These are phyloP conservation scores for Kandelia obovata DNA, from an alignment of 345 rosid species.

Conservation along the genomic window DNA sequence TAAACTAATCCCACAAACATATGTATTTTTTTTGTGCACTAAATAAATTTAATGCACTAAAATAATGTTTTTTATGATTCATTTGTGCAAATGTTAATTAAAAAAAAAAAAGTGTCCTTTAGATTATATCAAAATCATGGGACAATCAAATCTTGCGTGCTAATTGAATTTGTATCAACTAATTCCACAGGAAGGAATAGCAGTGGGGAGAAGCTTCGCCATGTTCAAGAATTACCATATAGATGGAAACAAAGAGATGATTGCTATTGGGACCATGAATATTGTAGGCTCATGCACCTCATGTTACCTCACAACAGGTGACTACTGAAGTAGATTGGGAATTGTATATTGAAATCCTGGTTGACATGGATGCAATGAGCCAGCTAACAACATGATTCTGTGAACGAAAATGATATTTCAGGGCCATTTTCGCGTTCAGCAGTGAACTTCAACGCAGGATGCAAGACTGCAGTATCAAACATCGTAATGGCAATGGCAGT, in stretches of 20 bases:
- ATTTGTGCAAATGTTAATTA: no score
- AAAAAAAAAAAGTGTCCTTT: no score
- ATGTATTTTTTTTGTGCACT: no score
- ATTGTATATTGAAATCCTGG: background rate
- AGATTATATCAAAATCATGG: no score
- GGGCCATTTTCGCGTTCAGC: constrained; percentile 97
- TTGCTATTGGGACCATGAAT: constrained; percentile 92
- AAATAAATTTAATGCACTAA: no score
- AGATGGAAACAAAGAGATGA: constrained; percentile 98
- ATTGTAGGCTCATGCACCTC: constrained; percentile 90
- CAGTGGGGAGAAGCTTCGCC: constrained; percentile 92
- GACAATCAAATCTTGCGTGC: no score
- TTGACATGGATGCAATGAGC: no score
- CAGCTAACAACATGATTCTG: background rate
- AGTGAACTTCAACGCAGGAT: constrained; percentile 90
- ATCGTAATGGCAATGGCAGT: constrained; percentile 87
- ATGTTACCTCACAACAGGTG: constrained; percentile 86
- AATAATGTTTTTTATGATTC: no score
- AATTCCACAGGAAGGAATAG: constrained; percentile 76
- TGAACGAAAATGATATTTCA: constrained; percentile 19
- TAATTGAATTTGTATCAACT: no score
- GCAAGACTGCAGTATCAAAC: constrained; percentile 84
- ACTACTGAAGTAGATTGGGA: background rate
- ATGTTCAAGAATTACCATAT: constrained; percentile 84
- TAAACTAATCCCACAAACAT: no score